Percentiles rank a stretch among this genome's conserved stretches.
These are phyloP conservation scores for Plantago coronopus DNA, from an alignment of 305 asterid genomes.

Conservation along the genomic window DNA sequence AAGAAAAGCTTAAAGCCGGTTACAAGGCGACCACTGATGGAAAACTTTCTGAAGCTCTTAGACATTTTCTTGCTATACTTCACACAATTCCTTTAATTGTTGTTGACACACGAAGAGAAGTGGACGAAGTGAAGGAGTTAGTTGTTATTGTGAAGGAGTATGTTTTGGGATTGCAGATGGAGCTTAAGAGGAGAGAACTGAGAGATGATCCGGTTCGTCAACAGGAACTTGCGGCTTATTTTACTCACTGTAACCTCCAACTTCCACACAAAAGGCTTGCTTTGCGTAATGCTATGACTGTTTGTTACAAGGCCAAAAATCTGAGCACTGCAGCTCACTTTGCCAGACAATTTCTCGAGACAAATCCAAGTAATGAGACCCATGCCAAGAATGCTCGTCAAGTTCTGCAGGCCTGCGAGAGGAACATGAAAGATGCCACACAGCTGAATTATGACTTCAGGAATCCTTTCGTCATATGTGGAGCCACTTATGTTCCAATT, in stretches of 20 bases:
- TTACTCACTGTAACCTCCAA: conserved; percentile 87
- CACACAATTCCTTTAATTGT: conserved; percentile 76
- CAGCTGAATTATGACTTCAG: conserved; percentile 80
- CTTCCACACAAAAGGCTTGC: conserved; percentile 80
- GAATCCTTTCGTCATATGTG: conserved; percentile 88
- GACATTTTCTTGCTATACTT: conserved; percentile 55
- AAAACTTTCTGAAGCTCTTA: conserved; percentile 73
- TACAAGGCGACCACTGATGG: conserved; percentile 80
- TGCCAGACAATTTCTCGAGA: conserved; percentile 76
- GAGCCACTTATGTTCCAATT: conserved; percentile 81
- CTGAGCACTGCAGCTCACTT: conserved; percentile 74
- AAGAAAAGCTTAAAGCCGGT: conserved; percentile 72
- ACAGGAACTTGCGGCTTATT: conserved; percentile 92
- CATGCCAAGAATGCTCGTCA: conserved; percentile 65
- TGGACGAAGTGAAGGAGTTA: conserved; percentile 88
- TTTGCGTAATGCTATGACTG: conserved; percentile 62
- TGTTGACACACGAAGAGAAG: conserved; percentile 88
- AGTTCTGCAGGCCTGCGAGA: conserved; percentile 80
- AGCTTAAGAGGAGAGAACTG: conserved; percentile 75
- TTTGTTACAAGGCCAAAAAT: conserved; percentile 66
- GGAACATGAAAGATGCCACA: conserved; percentile 62
- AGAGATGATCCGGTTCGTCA: conserved; percentile 70
- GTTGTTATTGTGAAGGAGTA: conserved; percentile 67
- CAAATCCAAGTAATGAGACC: conserved; percentile 64
- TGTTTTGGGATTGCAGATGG: conserved; percentile 74